Base-by-base conservation (phyloP, 371 early-diverging fungal species). In the Mortierella sp. region DNA sequence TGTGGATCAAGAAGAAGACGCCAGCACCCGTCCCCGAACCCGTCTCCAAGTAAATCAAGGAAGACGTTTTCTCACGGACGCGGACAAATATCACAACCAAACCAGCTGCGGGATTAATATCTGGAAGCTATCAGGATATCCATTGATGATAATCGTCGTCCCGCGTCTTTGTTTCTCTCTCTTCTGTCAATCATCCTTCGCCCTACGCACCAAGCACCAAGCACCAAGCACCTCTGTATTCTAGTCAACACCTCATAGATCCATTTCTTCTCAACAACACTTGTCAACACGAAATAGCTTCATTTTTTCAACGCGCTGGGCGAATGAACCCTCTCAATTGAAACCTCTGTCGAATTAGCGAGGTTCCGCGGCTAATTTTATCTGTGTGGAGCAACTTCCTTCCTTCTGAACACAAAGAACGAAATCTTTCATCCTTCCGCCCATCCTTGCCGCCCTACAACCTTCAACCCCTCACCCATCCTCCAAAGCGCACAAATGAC, bases 401-500 rank as follows among this genome's bases (percentile, higher is more conserved):
- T 14, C 18, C 6, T 63, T 32, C 12, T 12, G 29, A 29, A 12
- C 60, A 60, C 60, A n/a, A 60, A 29, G 54, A 54, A 54, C 35
- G 60, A 38, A 41, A 38, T 68, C 68, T 41, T 41, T 27, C 27
- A 21, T 18, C 27, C 24, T 32, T 63, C 65, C 38, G 3, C 21
- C 21, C 68, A 68, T 68, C 68, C 68, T 38, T 11, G 6, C 24
- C 38, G 6, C 24, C 38, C 6, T 51, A 51, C 24, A 10, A 68
- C 27, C 14, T 6, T 11, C 29, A 29, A 32, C 18, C 63, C 32
- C 5, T 4, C 18, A 32, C 8, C 32, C 63, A 5, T n/a, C 3
- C 58, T 27, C 27, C 58, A 27, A n/a, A 29, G 58, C 27, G 11
- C 63, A 54, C 29, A 54, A 76, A 94, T 94, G 95, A 92, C 94